phyloP scores from a whole-genome alignment of 805 yeast genomes.

The Cephaloascus albidus region DNA sequence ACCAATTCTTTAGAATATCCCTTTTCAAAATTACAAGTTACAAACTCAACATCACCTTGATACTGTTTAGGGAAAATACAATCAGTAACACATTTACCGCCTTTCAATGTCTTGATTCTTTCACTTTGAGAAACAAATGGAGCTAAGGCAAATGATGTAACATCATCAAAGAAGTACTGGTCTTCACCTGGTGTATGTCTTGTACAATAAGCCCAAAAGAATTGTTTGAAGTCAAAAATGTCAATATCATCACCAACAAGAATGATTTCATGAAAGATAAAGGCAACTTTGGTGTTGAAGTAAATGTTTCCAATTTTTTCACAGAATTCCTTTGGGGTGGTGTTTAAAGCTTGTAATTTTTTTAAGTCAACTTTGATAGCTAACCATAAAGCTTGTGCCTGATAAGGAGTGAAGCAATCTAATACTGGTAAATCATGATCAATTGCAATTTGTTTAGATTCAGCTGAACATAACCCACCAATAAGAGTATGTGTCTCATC shows the following conservation, averaged over 20 bases:
- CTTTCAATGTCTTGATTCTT: slow-evolving; percentile 6
- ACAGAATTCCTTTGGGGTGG: slow-evolving; percentile 9
- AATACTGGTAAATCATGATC: slow-evolving; percentile 8
- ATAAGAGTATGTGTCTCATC: slow-evolving; percentile 18
- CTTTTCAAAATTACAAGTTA: slow-evolving; percentile 9
- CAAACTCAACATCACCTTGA: slow-evolving; percentile 7
- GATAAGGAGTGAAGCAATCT: slow-evolving; percentile 15
- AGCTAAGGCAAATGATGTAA: slow-evolving; percentile 11
- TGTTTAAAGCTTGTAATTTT: slow-evolving; percentile 10
- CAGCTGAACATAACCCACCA: slow-evolving; percentile 13
- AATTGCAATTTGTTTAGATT: slow-evolving; percentile 4
- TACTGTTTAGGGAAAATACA: slow-evolving; percentile 12
- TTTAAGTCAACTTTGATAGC: slow-evolving; percentile 11
- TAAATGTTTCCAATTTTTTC: slow-evolving; percentile 10
- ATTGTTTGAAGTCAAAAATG: slow-evolving; percentile 12
- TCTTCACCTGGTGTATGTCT: slow-evolving; percentile 15
- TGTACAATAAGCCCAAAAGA: slow-evolving; percentile 16
- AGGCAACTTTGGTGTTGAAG: slow-evolving; percentile 8
- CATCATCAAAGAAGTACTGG: slow-evolving; percentile 9
- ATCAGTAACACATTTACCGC: slow-evolving; percentile 15
- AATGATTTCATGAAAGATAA: slow-evolving; percentile 13
- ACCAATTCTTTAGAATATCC: background rate
- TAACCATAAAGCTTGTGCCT: slow-evolving; percentile 14
- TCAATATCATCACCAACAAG: slow-evolving; percentile 17
- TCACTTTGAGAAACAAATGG: slow-evolving; percentile 12